A percentile compares a stretch with the other conserved stretches of the same genome.
Evolutionary conservation across 306 rosid genomes (phyloP).

Genomic region (Purshia tridentata): DNA sequence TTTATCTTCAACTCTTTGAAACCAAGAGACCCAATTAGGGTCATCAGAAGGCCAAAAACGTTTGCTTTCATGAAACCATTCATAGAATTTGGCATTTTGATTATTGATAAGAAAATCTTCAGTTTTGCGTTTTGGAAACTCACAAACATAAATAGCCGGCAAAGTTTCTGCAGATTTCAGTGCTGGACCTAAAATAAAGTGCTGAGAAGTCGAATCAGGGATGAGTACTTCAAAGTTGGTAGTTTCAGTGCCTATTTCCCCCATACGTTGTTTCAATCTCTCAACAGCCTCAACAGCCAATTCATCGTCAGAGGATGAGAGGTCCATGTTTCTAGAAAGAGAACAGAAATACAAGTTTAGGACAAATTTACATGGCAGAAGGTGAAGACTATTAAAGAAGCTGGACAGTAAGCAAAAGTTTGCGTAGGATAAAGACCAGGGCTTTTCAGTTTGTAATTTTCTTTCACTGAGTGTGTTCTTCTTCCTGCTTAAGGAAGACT

Average conservation of each 20-base stretch:
- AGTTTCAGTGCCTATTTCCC: background rate
- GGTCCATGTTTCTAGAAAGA: background rate
- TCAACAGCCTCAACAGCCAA: background rate
- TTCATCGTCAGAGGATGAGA: background rate
- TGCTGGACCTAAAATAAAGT: slow-evolving; percentile 12
- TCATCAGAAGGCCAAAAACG: background rate
- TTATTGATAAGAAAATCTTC: background rate
- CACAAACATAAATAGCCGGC: background rate
- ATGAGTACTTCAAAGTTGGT: slow-evolving; percentile 1
- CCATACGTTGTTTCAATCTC: slow-evolving; percentile 4
- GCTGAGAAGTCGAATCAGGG: background rate
- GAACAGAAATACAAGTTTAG: background rate
- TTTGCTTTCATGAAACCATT: background rate
- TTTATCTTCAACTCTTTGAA: slow-evolving; percentile 14
- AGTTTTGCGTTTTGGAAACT: background rate
- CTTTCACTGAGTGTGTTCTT: background rate
- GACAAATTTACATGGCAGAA: too few relatives aligned
- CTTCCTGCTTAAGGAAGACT: background rate
- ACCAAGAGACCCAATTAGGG: background rate
- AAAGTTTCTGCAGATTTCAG: background rate
- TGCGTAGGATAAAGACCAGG: too few relatives aligned
- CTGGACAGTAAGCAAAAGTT: too few relatives aligned
- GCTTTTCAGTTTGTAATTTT: too few relatives aligned
- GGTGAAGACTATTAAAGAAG: too few relatives aligned
- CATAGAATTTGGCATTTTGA: slow-evolving; percentile 1